Conservation (phyloP, 495 filamentous ascomycete genomes). For the Tuber aestivum region DNA sequence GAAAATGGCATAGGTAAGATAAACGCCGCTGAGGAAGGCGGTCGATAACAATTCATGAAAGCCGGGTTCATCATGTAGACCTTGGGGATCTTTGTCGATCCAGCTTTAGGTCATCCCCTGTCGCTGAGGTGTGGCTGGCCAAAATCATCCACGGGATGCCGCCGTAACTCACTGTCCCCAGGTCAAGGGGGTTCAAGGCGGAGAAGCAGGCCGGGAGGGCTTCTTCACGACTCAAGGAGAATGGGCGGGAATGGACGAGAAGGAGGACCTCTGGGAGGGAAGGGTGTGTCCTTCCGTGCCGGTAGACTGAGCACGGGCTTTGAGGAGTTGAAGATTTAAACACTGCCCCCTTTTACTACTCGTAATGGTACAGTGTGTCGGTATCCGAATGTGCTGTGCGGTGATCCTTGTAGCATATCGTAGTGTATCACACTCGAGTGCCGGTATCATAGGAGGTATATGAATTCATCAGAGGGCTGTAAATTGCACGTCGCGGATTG, state of each 20-base stretch:
- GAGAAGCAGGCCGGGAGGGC: not conserved
- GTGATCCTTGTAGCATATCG: too few species aligned
- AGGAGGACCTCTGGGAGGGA: not conserved
- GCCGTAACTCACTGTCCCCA: not conserved
- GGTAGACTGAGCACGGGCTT: not conserved
- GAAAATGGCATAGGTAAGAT: not conserved
- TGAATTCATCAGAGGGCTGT: not conserved
- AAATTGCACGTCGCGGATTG: not conserved
- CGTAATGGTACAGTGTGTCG: not conserved
- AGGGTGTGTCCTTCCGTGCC: not conserved
- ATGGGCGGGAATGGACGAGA: not conserved
- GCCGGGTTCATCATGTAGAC: not conserved
- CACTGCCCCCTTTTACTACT: not conserved
- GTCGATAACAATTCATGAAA: not conserved
- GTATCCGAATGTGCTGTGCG: not conserved
- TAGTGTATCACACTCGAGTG: not conserved
- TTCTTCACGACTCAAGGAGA: not conserved
- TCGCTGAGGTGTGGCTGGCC: not conserved
- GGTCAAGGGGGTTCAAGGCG: not conserved
- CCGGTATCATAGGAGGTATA: not conserved
- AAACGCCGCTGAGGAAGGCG: not conserved
- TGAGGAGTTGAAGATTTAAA: not conserved
- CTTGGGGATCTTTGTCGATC: not conserved
- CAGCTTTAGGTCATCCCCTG: not conserved
- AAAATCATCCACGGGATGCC: not conserved